Evolutionary conservation across 768 basidiomycete species (phyloP).

Genomic region (Tricholoma flavovirens): DNA sequence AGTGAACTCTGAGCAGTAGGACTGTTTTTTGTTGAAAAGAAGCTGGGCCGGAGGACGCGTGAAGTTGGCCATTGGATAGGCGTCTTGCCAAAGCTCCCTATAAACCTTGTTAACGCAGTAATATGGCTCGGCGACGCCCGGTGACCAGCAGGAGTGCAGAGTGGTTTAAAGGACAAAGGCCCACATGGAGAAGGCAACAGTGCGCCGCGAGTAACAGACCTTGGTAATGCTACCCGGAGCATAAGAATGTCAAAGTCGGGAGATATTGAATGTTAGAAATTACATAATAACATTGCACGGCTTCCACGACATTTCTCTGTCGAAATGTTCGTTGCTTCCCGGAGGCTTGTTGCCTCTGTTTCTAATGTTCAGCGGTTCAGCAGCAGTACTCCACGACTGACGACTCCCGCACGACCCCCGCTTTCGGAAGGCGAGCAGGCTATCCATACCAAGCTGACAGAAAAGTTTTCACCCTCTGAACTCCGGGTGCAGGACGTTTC

Average conservation of each 20-base stretch:
- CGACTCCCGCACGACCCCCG: constrained; percentile 12
- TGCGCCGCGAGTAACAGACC: constrained; percentile 10
- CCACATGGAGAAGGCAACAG: constrained; percentile 1
- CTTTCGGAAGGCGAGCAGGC: constrained; percentile 54
- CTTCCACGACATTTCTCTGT: not conserved
- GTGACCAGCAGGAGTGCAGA: not conserved
- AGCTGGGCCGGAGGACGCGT: not conserved
- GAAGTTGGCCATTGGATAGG: not conserved
- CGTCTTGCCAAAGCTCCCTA: too few relatives aligned
- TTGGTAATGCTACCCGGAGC: constrained; percentile 22
- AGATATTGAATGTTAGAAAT: not conserved
- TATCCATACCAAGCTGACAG: constrained; percentile 68
- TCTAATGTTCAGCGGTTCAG: constrained; percentile 26
- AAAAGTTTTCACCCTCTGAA: constrained; percentile 71
- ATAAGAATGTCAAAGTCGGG: constrained; percentile 9
- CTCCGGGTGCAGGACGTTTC: constrained; percentile 93
- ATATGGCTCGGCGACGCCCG: not conserved
- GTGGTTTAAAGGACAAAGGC: not conserved
- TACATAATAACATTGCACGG: not conserved
- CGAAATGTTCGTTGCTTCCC: constrained; percentile 14
- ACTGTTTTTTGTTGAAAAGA: constrained; percentile 1
- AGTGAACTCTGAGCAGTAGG: constrained; percentile 20
- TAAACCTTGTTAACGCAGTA: not conserved
- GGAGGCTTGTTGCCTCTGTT: constrained; percentile 26
- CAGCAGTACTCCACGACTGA: constrained; percentile 14